Percentiles rank a stretch among this genome's conserved stretches.
Conservation (phyloP, 805 yeast genomes). For the Candida qinlingensis region DNA sequence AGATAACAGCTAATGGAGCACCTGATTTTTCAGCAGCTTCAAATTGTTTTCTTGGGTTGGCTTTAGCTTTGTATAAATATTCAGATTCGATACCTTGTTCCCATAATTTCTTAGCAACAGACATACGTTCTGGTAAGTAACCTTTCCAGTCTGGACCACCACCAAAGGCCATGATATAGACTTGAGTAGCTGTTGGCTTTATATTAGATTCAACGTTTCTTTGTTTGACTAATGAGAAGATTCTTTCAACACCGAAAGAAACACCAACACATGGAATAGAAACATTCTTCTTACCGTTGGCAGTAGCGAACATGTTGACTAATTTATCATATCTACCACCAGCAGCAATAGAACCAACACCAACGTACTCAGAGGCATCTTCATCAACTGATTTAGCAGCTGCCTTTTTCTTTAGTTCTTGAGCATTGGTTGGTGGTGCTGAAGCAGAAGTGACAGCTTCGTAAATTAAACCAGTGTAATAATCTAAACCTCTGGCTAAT, state of each 20-base stretch:
- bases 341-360: conserved; percentile 97
- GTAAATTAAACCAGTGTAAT: conserved; percentile 94
- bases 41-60: conserved; percentile 92
- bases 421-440: conserved; percentile 88
- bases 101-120: conserved; percentile 80
- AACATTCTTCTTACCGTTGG: conserved; percentile 69
- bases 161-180: conserved; percentile 95
- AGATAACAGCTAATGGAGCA: conserved; percentile 82
- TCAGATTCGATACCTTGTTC: conserved; percentile 84
- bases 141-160: conserved; percentile 98
- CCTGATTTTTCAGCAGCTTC: conserved; percentile 97
- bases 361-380: conserved; percentile 94
- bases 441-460: conserved; percentile 94
- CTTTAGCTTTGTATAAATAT: conserved; percentile 87
- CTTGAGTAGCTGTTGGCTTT: conserved; percentile 87
- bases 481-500: conserved; percentile 94
- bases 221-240: conserved; percentile 83
- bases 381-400: conserved; percentile 48
- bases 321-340: conserved; percentile 98
- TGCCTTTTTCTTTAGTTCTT: conserved; percentile 49
- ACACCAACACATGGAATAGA: conserved; percentile 97
- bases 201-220: conserved; percentile 55
- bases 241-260: conserved; percentile 94
- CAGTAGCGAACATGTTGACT: conserved; percentile 90
- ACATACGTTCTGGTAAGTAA: conserved; percentile 87